phyloP scores from a whole-genome alignment of 2,329 filamentous ascomycete species.

The Paracorniculantispora psalliotae region DNA sequence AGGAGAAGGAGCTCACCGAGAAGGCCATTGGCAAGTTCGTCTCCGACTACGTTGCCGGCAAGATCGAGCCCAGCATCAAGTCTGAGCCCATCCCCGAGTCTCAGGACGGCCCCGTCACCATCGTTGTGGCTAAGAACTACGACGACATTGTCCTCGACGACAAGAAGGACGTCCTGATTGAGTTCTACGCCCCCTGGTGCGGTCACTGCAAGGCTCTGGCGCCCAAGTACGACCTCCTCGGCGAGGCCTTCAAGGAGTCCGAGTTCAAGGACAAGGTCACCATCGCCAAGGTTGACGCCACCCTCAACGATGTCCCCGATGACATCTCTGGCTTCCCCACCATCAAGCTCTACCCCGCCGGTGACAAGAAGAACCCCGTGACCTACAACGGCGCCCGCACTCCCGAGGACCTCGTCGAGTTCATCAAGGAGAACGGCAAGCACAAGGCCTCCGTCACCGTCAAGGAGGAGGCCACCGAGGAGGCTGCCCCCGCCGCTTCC shows the following conservation, averaged over 20 bases:
- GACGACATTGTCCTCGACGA: constrained; percentile 86
- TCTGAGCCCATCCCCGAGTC: constrained; percentile 93
- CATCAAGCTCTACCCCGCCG: constrained; percentile 95
- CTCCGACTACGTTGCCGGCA: constrained; percentile 77
- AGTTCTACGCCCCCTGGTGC: constrained; percentile 99
- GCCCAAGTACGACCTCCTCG: constrained; percentile 94
- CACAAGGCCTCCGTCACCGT: constrained; percentile 67
- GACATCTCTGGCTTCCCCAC: constrained; percentile 97
- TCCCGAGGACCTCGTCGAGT: constrained; percentile 84
- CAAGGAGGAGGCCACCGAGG: constrained; percentile 48
- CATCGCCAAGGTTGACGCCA: constrained; percentile 97
- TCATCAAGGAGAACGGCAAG: constrained; percentile 93
- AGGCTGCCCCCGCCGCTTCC: constrained; percentile 51
- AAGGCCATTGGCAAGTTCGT: constrained; percentile 75
- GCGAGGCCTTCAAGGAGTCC: constrained; percentile 67
- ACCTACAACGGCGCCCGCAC: constrained; percentile 86
- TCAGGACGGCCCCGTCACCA: constrained; percentile 81
- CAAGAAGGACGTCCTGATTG: constrained; percentile 92
- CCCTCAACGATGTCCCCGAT: constrained; percentile 91
- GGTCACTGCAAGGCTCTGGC: constrained; percentile 99
- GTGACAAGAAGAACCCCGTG: constrained; percentile 76
- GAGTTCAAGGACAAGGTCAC: constrained; percentile 79
- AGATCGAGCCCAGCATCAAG: constrained; percentile 95
- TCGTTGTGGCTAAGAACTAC: constrained; percentile 93
- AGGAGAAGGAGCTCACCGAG: constrained; percentile 70